Evolutionary conservation across 2,329 filamentous ascomycete genomes (phyloP), one percentile per base, ranked within the genome.

Genomic region (Ascochyta pisi): DNA sequence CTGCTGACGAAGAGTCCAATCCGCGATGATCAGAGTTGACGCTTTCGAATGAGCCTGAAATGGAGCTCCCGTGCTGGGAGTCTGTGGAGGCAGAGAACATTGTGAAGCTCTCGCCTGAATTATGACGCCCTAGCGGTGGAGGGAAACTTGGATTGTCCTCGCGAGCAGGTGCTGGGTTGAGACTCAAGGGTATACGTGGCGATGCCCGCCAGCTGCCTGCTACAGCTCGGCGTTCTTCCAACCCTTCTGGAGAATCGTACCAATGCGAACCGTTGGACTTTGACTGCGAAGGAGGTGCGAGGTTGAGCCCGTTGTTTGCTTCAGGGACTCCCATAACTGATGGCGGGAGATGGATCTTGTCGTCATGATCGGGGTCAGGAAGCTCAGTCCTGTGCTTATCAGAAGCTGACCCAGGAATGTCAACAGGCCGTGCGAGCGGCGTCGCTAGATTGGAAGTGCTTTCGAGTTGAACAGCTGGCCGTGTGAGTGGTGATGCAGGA

Each of bases 81-180:
- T 83, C 83, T 1, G 83, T 83, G 9, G 85, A 85, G n/a, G 83
- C 82, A 35, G 84, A 86, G 60, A 88, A 86, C 82, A 87, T 86
- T 22, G 81, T 77, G 62, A 87, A 87, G 68, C 84, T 87, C 59
- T 87, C 85, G 6, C 81, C 79, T 23, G 84, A 87, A 62, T 86
- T 81, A 63, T 85, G 83, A 33, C 83, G 80, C 45, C 78, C 67
- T 59, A 81, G 64, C 13, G 69, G 64, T 29, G 69, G 74, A 22
- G 73, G 71, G 15, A 70, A 65, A 8, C 61, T 63, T 38, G 73
- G 71, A 51, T 63, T 76, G 76, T 61, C 66, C 62, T 49, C 73
- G 64, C 62, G 66, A 66, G 57, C 73, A 69, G 62, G 66, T 68
- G 79, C 73, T 43, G 73, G 73, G 49, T 83, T 82, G 42, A 84